A percentile compares a stretch with the other conserved stretches of the same genome.
Evolutionary conservation across 164 flowering plant species (phyloP).

Genomic region (Tinospora cordifolia): DNA sequence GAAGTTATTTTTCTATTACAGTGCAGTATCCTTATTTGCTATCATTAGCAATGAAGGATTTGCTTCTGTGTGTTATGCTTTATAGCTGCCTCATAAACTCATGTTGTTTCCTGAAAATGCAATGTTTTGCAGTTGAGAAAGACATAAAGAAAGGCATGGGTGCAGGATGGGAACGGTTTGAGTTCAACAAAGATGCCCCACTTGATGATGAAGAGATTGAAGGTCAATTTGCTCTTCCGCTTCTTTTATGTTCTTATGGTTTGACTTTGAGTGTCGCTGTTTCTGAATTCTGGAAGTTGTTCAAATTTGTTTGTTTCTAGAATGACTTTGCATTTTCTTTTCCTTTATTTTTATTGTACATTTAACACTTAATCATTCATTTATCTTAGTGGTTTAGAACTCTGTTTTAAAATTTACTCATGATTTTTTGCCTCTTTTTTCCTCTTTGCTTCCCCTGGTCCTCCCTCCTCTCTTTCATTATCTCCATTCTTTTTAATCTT

Average conservation of each 20-base stretch:
- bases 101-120: background rate
- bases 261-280: background rate
- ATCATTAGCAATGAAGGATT: background rate
- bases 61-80: too few species aligned
- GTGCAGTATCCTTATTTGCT: background rate
- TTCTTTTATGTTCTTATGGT: background rate
- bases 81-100: background rate
- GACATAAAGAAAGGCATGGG: conserved; percentile 52
- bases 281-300: background rate
- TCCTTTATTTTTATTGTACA: background rate
- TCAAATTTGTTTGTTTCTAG: background rate
- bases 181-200: conserved; percentile 92
- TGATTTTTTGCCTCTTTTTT: too few species aligned
- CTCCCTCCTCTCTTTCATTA: too few species aligned
- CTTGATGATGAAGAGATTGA: conserved; percentile 86
- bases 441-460: too few species aligned
- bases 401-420: background rate
- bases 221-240: conserved; percentile 34
- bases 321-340: too few species aligned
- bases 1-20: background rate
- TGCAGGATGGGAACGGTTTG: conserved; percentile 91
- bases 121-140: conserved; percentile 45
- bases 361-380: background rate
- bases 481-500: too few species aligned
- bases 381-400: background rate